Evolutionary conservation across 257 asterid genomes (phyloP), one percentile per base, ranked within the genome.

Genomic region (Mitragyna speciosa): DNA sequence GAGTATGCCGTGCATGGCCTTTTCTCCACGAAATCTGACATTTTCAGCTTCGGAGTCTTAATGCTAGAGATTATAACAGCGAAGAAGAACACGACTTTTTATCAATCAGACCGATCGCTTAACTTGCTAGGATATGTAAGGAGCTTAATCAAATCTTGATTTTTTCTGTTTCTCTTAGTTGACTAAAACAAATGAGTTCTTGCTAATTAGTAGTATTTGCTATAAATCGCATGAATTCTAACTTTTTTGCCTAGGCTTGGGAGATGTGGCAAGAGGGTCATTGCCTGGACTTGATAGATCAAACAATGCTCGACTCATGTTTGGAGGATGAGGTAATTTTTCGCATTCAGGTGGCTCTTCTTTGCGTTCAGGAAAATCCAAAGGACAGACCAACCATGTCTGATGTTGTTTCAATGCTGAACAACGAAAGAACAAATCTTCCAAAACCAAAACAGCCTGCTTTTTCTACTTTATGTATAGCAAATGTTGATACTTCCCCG

Each of bases 101-200:
- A 52, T 41, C 36, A 52, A 24, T 45, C 76, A 24, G 68, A 78
- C n/a, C 76, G n/a, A 52, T 51, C 49, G 10, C 19, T 70, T 22
- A 78, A 51, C 43, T 52, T 78, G 70, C 22, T 68, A 12, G 69
- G 58, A 33, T 78, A 78, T 15, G 81, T 78, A 17, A 78, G 76
- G 54, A 7, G 33, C 72, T 54, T 8, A 54, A 19, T 54, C 26
- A 5, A 10, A 2, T 10, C 63, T 1, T 54, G n/a, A 6, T 19
- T 19, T 54, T 20, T 54, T 54, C 63, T 54, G n/a, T 54, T 54
- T 19, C 22, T 54, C 52, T 48, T 48, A 12, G 9, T 2, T 48
- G 52, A 2, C 10, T 15, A 64, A 26, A 52, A 12, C 36, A 75
- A 48, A 48, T 15, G 14, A 48, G 52, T 48, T 9, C 17, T 54